Conservation (phyloP, 176 grass and related monocot species). For the Oropetium thomaeum region DNA sequence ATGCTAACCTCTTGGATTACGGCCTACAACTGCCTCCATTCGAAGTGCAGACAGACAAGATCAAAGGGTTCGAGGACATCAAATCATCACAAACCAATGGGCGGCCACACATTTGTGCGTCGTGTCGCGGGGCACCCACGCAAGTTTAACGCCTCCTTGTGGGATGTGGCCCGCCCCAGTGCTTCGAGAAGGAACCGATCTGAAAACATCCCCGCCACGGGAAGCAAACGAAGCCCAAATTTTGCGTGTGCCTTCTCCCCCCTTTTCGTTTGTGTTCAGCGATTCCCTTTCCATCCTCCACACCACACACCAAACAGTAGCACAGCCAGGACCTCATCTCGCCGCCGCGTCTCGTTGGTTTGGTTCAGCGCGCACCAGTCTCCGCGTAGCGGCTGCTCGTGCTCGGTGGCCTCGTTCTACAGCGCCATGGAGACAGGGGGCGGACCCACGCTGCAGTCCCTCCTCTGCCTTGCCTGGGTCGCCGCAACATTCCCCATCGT, state of each 20-base stretch:
- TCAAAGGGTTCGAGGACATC: no score
- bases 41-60: no score
- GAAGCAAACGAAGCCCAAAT: conserved; percentile 17
- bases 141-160: neutral
- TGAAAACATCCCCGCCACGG: conserved; percentile 16
- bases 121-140: neutral
- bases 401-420: neutral
- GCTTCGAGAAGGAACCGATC: neutral
- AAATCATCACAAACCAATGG: neutral
- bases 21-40: no score
- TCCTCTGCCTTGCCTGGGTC: conserved; percentile 50
- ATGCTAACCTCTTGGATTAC: no score
- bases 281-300: neutral
- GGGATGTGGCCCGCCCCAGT: neutral
- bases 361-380: no score
- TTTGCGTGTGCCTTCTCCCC: neutral
- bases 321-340: neutral
- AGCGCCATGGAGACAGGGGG: conserved; percentile 36
- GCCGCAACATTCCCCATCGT: conserved; percentile 47
- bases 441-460: conserved; percentile 19
- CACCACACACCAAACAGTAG: neutral
- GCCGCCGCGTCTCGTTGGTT: neutral
- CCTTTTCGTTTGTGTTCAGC: neutral
- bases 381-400: neutral
- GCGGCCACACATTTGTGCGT: neutral